Percentiles rank a stretch among this genome's conserved stretches.
Conservation (phyloP, 257 asterid genomes). For the Salvia rosmarinus region DNA sequence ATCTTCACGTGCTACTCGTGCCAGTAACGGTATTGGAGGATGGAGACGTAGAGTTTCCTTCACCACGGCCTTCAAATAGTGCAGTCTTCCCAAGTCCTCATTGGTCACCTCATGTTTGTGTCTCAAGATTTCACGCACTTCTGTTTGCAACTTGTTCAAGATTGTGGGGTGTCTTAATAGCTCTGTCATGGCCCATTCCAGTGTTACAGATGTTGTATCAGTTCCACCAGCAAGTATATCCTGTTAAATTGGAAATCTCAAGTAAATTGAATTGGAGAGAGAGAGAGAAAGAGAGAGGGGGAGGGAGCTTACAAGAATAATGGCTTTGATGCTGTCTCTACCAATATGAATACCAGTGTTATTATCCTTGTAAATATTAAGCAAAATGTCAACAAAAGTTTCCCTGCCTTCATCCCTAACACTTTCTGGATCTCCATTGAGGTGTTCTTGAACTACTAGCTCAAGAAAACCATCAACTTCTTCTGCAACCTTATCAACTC, state of each 20-base stretch:
- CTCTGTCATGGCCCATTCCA: conserved; percentile 62
- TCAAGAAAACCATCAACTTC: conserved; percentile 54
- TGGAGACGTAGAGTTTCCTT: conserved; percentile 49
- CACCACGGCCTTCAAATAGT: conserved; percentile 48
- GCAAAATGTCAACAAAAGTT: conserved; percentile 50
- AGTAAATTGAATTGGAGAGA: too few relatives aligned
- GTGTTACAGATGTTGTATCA: conserved; percentile 42
- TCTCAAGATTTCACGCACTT: conserved; percentile 34
- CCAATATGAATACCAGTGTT: conserved; percentile 30
- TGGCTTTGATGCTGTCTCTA: conserved; percentile 44
- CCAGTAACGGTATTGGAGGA: conserved; percentile 43
- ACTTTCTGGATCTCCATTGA: neutral
- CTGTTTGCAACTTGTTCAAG: conserved; percentile 40
- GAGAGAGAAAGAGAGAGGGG: neutral
- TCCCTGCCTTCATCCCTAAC: conserved; percentile 4
- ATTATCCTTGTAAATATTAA: conserved; percentile 32
- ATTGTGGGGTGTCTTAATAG: conserved; percentile 44
- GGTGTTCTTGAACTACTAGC: conserved; percentile 42
- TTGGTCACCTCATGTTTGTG: conserved; percentile 34
- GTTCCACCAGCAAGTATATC: conserved; percentile 57
- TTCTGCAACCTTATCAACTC: conserved; percentile 40
- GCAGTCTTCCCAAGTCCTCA: conserved; percentile 49
- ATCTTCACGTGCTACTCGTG: conserved; percentile 39
- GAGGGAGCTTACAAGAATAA: conserved; percentile 41
- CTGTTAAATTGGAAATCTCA: conserved; percentile 27